Percentiles rank a stretch among this genome's conserved stretches.
phyloP scores from a whole-genome alignment of 306 rosid species.

The Lathyrus oleraceus region DNA sequence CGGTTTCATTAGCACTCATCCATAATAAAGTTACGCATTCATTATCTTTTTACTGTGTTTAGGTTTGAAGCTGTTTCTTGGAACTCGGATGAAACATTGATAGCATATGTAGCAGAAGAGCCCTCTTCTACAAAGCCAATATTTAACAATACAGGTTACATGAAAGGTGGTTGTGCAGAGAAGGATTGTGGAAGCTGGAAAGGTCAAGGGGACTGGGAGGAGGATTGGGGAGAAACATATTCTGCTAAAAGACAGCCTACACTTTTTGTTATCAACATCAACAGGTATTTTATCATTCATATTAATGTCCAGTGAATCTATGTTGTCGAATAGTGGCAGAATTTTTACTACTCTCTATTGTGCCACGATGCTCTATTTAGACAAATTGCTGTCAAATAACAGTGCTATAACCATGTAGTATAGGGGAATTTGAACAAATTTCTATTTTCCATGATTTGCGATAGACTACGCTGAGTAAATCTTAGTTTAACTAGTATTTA shows the following conservation, averaged over 20 bases:
- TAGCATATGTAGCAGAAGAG: conserved; percentile 88
- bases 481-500: conserved; percentile 27
- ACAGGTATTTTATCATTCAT: conserved; percentile 48
- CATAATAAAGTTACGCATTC: conserved; percentile 5
- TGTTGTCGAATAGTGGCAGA: background rate
- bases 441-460: background rate
- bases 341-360: background rate
- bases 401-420: background rate
- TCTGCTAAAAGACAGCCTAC: conserved; percentile 79
- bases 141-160: conserved; percentile 51
- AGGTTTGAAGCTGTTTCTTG: conserved; percentile 95
- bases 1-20: background rate
- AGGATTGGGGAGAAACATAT: conserved; percentile 91
- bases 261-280: conserved; percentile 61
- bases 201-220: conserved; percentile 82
- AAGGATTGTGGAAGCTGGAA: conserved; percentile 70
- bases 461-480: background rate
- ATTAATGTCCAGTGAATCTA: background rate
- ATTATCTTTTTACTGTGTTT: conserved; percentile 12
- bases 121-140: conserved; percentile 67
- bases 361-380: background rate
- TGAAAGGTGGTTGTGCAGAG: conserved; percentile 51
- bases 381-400: background rate
- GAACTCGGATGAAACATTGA: conserved; percentile 64
- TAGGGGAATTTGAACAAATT: background rate